Conservation (phyloP, 306 rosid species). For the Cucurbita maxima region DNA sequence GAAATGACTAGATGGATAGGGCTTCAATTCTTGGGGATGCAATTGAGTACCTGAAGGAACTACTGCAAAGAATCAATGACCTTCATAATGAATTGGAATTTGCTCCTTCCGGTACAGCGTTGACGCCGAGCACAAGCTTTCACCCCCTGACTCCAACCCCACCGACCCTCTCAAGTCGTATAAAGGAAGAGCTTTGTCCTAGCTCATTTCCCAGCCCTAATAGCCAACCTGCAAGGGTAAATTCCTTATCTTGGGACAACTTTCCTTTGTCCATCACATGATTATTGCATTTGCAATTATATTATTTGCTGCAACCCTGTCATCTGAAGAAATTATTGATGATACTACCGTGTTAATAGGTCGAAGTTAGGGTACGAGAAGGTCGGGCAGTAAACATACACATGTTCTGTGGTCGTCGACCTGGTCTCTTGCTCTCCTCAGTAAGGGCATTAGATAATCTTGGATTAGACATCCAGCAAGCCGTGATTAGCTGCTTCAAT, state of each 20-base stretch:
- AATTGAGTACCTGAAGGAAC: slow-evolving; percentile 91
- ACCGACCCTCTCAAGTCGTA: slow-evolving; percentile 51
- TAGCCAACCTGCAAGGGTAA: slow-evolving; percentile 76
- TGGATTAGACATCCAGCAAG: slow-evolving; percentile 93
- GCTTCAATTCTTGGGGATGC: slow-evolving; percentile 99
- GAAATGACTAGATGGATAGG: slow-evolving; percentile 66
- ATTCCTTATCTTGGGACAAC: background rate
- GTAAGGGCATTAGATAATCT: slow-evolving; percentile 81
- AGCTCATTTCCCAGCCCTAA: slow-evolving; percentile 62
- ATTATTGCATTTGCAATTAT: background rate
- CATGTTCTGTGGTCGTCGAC: slow-evolving; percentile 85
- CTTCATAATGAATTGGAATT: slow-evolving; percentile 82
- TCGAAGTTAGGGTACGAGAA: slow-evolving; percentile 82
- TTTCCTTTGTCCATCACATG: background rate
- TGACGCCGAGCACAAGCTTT: slow-evolving; percentile 53
- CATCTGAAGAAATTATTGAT: background rate
- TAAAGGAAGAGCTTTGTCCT: slow-evolving; percentile 86
- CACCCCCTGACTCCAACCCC: slow-evolving; percentile 88
- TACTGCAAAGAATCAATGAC: slow-evolving; percentile 78
- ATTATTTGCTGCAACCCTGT: background rate
- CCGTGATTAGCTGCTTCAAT: slow-evolving; percentile 95
- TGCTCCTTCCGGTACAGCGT: slow-evolving; percentile 45
- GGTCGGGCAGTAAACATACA: slow-evolving; percentile 94
- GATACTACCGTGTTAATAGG: slow-evolving; percentile 31
- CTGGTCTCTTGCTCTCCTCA: slow-evolving; percentile 86